Conservation (phyloP, 345 rosid species). For the Erysimum cheiranthoides region DNA sequence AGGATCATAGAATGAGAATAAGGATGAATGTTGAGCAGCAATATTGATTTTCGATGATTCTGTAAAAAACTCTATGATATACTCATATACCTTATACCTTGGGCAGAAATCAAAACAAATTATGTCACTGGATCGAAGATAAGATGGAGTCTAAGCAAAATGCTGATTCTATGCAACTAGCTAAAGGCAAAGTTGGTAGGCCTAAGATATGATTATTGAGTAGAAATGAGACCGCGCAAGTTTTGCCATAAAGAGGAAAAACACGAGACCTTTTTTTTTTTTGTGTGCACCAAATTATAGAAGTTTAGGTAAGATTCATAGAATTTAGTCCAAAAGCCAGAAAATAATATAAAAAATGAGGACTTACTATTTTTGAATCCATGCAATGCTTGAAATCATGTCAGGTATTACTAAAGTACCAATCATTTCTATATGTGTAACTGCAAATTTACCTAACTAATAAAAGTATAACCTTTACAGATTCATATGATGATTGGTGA, state of each 20-base stretch:
- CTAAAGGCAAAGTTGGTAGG: slow-evolving; percentile 28
- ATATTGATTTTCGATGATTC: too few relatives aligned
- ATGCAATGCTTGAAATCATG: slow-evolving; percentile 31
- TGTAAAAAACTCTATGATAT: too few relatives aligned
- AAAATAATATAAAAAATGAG: neutral
- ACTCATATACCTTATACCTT: too few relatives aligned
- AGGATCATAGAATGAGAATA: too few relatives aligned
- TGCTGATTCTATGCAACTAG: slow-evolving; percentile 11
- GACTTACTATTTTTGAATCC: slow-evolving; percentile 28
- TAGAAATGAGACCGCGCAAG: slow-evolving; percentile 29
- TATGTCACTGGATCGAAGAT: neutral
- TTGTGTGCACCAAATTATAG: neutral
- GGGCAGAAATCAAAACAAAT: neutral
- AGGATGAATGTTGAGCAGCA: too few relatives aligned
- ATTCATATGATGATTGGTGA: slow-evolving; percentile 16
- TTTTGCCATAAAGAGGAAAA: slow-evolving; percentile 36
- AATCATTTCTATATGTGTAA: slow-evolving; percentile 33
- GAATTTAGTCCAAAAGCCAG: slow-evolving; percentile 27
- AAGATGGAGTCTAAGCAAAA: neutral
- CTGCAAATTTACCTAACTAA: slow-evolving; percentile 39
- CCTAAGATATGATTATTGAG: slow-evolving; percentile 21
- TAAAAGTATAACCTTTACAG: slow-evolving; percentile 13
- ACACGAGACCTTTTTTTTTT: slow-evolving; percentile 30
- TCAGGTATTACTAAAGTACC: slow-evolving; percentile 32
- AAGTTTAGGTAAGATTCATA: slow-evolving; percentile 20